Evolutionary conservation across 73 alveolate species (phyloP), one percentile per base, ranked within the genome.

Genomic region (Paramecium primaurelia): DNA sequence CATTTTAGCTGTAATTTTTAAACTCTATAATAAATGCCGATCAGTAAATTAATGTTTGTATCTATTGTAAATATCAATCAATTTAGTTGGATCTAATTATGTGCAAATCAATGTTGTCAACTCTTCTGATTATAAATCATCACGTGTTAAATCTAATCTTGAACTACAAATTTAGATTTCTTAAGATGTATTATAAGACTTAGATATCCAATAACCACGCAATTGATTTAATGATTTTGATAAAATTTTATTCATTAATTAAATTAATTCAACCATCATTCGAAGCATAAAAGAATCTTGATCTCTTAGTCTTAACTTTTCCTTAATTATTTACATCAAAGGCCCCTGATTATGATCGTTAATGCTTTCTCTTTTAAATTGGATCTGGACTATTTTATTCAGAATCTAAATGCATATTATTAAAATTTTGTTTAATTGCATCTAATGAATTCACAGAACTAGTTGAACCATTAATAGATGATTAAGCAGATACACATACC

Each of bases 391-490:
- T 80, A 2, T 47, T 42, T 80, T 34, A 64, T 44, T 80, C 47
- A 20, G 71, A 42, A 32, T 49, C 91, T 26, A 80, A 18, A 20
- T 80, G 58, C 51, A 80, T 34, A 47, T 49, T 80, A 8, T 49
- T n/a, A 18, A 80, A 45, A 25, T 73, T 40, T 16, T 40, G n/a
- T 47, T 80, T 80, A 12, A 80, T 80, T 0, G 44, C 44, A 49
- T 80, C 91, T 36, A 80, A 8, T 11, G 91, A 80, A 20, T 80
- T 42, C 12, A 45, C 42, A 32, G 91, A 80, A 80, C 91, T 80
- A 20, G 91, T 80, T 45, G 91, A 80, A 32, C 91, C 91, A 80
- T 80, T 80, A 1, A 44, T 42, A 9, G 91, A 80, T 80, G 91
- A 80, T 80, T 42, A 14, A 12, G 91, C 91, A n/a, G 91, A 80